Conservation (phyloP, 805 yeast species). For the Candida hungchunana region DNA sequence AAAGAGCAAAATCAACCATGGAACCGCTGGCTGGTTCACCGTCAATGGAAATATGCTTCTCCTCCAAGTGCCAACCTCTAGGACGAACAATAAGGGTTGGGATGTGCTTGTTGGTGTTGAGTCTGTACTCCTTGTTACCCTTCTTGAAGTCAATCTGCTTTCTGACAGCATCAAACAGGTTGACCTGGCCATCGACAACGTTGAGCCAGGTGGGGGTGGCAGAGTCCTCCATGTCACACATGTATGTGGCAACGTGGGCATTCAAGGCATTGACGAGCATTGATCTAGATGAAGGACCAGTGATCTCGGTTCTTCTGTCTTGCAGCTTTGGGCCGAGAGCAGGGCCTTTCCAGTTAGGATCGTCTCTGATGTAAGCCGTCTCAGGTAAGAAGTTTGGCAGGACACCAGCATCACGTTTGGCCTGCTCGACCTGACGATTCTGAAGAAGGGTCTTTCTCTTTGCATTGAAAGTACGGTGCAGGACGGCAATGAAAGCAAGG, state of each 20-base stretch:
- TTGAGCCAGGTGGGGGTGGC: slow-evolving; percentile 82
- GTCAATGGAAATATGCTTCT: slow-evolving; percentile 64
- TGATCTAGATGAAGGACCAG: slow-evolving; percentile 82
- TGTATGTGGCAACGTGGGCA: slow-evolving; percentile 73
- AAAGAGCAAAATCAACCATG: slow-evolving; percentile 73
- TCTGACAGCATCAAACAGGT: slow-evolving; percentile 72
- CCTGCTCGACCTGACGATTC: slow-evolving; percentile 60
- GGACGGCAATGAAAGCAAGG: slow-evolving; percentile 62
- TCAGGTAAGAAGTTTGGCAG: slow-evolving; percentile 63
- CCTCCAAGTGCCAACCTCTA: slow-evolving; percentile 85
- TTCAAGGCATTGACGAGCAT: slow-evolving; percentile 82
- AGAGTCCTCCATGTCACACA: slow-evolving; percentile 86
- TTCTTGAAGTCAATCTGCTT: slow-evolving; percentile 52
- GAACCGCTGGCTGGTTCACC: slow-evolving; percentile 80
- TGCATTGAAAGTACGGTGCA: slow-evolving; percentile 68
- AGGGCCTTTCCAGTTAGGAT: slow-evolving; percentile 73
- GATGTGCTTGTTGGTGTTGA: slow-evolving; percentile 42
- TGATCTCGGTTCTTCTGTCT: slow-evolving; percentile 75
- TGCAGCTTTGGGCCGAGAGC: slow-evolving; percentile 67
- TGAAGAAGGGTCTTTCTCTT: slow-evolving; percentile 55
- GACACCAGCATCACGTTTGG: slow-evolving; percentile 55
- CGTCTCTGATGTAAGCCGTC: slow-evolving; percentile 65
- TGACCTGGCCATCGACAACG: slow-evolving; percentile 77
- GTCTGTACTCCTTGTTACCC: slow-evolving; percentile 33
- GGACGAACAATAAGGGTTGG: slow-evolving; percentile 84